These are phyloP conservation scores for Lathyrus aphaca DNA, from an alignment of 306 rosid species.

Conservation along the genomic window DNA sequence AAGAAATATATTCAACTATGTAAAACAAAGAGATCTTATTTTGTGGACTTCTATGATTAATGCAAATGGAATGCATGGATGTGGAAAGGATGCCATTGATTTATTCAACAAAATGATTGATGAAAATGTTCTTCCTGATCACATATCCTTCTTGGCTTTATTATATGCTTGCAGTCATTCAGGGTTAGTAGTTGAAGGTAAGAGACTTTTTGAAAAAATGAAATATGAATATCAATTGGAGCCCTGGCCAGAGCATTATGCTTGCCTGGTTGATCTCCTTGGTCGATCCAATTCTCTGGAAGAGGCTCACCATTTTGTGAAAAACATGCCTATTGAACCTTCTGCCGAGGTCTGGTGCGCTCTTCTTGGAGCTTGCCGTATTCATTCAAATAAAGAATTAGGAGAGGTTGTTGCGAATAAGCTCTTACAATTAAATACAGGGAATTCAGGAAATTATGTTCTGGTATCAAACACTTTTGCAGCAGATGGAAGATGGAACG, in stretches of 20 bases:
- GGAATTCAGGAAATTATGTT: constrained; percentile 72
- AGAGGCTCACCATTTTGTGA: constrained; percentile 68
- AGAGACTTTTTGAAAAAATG: constrained; percentile 55
- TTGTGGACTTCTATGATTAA: constrained; percentile 78
- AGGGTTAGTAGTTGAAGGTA: constrained; percentile 68
- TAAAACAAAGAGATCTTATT: constrained; percentile 46
- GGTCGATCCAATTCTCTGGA: constrained; percentile 70
- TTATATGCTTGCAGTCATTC: constrained; percentile 84
- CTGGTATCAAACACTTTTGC: constrained; percentile 70
- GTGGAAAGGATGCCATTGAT: constrained; percentile 61
- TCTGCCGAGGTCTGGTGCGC: constrained; percentile 82
- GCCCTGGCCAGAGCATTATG: constrained; percentile 84
- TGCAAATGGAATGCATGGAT: constrained; percentile 80
- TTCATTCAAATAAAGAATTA: constrained; percentile 67
- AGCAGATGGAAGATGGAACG: constrained; percentile 66
- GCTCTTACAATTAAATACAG: constrained; percentile 57
- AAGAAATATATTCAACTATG: constrained; percentile 47
- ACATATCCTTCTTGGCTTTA: constrained; percentile 71
- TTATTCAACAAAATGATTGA: constrained; percentile 57
- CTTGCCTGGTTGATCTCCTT: constrained; percentile 76
- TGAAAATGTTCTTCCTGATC: constrained; percentile 61
- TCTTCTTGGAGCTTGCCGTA: constrained; percentile 70
- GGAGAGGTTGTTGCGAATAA: constrained; percentile 67
- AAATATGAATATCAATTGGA: constrained; percentile 54
- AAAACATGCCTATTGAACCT: constrained; percentile 54